phyloP scores from a whole-genome alignment of 2,329 filamentous ascomycete genomes.

The Exophiala spinifera region DNA sequence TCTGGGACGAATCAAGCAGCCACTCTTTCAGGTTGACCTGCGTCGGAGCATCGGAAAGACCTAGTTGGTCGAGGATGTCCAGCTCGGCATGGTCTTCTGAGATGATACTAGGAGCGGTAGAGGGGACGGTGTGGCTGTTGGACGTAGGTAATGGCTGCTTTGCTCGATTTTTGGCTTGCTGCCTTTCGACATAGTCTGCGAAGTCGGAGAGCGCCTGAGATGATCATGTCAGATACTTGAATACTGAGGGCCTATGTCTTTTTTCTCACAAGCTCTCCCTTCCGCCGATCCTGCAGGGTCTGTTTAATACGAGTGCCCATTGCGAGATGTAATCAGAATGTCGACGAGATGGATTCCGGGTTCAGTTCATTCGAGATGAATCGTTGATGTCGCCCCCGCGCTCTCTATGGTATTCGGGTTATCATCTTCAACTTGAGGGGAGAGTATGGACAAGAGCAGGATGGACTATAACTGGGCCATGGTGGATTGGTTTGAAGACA shows the following conservation, averaged over 20 bases:
- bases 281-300: slow-evolving; percentile 73
- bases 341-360: background rate
- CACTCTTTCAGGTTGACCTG: slow-evolving; percentile 71
- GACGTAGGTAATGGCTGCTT: slow-evolving; percentile 38
- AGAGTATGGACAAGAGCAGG: slow-evolving; percentile 10
- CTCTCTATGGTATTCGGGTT: slow-evolving; percentile 42
- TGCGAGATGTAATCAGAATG: slow-evolving; percentile 18
- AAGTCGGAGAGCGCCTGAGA: slow-evolving; percentile 82
- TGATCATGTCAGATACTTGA: slow-evolving; percentile 6
- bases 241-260: background rate
- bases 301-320: slow-evolving; percentile 58
- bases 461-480: slow-evolving; percentile 12
- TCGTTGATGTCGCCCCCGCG: slow-evolving; percentile 35
- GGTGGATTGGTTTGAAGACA: slow-evolving; percentile 2
- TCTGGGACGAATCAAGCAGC: slow-evolving; percentile 58
- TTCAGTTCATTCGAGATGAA: slow-evolving; percentile 4
- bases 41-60: slow-evolving; percentile 67
- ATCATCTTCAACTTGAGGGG: slow-evolving; percentile 36
- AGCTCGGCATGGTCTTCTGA: slow-evolving; percentile 79
- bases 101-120: slow-evolving; percentile 32
- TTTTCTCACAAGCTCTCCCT: slow-evolving; percentile 72
- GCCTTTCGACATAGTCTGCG: slow-evolving; percentile 93
- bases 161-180: slow-evolving; percentile 61
- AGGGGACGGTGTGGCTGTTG: slow-evolving; percentile 43
- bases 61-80: slow-evolving; percentile 78